These are phyloP conservation scores for Aspergillus incahuasiensis DNA, from an alignment of 495 filamentous ascomycete species.

Conservation along the genomic window DNA sequence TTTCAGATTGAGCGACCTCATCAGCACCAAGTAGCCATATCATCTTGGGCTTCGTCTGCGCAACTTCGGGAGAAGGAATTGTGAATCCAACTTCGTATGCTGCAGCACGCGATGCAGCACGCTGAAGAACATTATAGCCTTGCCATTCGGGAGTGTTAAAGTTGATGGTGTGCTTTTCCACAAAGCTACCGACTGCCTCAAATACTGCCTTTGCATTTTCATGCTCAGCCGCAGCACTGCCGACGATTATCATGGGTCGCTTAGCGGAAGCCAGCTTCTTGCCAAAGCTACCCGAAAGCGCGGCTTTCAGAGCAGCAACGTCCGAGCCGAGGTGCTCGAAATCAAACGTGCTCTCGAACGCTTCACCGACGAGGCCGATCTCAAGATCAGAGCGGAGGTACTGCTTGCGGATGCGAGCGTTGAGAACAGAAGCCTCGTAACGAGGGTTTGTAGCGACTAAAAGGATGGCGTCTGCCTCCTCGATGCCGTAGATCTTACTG, in stretches of 20 bases:
- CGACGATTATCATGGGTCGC: slow-evolving; percentile 92
- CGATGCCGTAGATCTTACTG: slow-evolving; percentile 86
- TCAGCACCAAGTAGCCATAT: slow-evolving; percentile 96
- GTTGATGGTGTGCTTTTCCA: slow-evolving; percentile 84
- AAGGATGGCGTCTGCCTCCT: slow-evolving; percentile 89
- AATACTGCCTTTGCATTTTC: slow-evolving; percentile 86
- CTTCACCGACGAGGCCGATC: slow-evolving; percentile 84
- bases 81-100: slow-evolving; percentile 96
- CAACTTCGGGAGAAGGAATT: slow-evolving; percentile 69
- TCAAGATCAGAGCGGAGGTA: slow-evolving; percentile 94
- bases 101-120: slow-evolving; percentile 82
- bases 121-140: slow-evolving; percentile 93
- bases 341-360: slow-evolving; percentile 89
- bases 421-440: slow-evolving; percentile 89
- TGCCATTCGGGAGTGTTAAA: slow-evolving; percentile 92
- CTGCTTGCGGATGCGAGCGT: slow-evolving; percentile 95
- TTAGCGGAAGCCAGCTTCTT: slow-evolving; percentile 86
- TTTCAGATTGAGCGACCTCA: slow-evolving; percentile 71
- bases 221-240: slow-evolving; percentile 85
- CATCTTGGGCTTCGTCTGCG: slow-evolving; percentile 83
- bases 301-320: slow-evolving; percentile 71
- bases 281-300: slow-evolving; percentile 80
- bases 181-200: slow-evolving; percentile 79
- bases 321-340: slow-evolving; percentile 83
- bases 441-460: slow-evolving; percentile 92